Percentiles rank a stretch among this genome's conserved stretches.
Conservation (phyloP, 2,329 filamentous ascomycete species). For the Saccharata proteae region DNA sequence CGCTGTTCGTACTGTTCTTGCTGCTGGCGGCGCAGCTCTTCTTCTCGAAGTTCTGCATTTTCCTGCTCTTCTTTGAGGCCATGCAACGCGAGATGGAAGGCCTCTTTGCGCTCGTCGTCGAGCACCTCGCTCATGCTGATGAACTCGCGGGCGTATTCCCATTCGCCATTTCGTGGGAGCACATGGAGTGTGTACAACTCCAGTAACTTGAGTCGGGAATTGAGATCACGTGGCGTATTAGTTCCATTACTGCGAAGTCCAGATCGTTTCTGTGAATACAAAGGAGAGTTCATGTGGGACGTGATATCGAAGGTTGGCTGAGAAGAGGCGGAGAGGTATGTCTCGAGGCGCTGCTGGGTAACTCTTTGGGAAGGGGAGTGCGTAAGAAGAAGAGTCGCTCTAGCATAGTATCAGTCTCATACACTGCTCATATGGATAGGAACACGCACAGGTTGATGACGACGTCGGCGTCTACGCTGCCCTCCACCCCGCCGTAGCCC, state of each 20-base stretch:
- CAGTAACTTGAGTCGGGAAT: slow-evolving; percentile 77
- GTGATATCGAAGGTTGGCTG: slow-evolving; percentile 62
- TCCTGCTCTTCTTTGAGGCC: slow-evolving; percentile 74
- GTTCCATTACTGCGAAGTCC: slow-evolving; percentile 45
- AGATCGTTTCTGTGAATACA: slow-evolving; percentile 20
- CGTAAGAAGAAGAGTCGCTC: slow-evolving; percentile 79
- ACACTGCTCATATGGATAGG: not conserved
- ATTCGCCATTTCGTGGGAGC: slow-evolving; percentile 84
- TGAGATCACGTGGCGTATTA: slow-evolving; percentile 72
- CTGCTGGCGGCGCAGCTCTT: slow-evolving; percentile 50
- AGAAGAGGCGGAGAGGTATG: slow-evolving; percentile 68
- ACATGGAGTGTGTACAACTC: slow-evolving; percentile 94
- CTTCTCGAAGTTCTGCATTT: slow-evolving; percentile 52
- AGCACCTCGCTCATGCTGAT: slow-evolving; percentile 76
- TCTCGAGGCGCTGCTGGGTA: slow-evolving; percentile 81
- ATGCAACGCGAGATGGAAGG: slow-evolving; percentile 76
- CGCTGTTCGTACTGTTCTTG: slow-evolving; percentile 42
- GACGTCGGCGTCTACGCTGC: slow-evolving; percentile 86
- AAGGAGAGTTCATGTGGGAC: slow-evolving; percentile 44
- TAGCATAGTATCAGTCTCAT: slow-evolving; percentile 32
- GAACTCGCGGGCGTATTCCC: slow-evolving; percentile 90
- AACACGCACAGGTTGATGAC: slow-evolving; percentile 63
- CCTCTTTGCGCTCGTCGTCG: slow-evolving; percentile 82
- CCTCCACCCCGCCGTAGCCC: slow-evolving; percentile 80
- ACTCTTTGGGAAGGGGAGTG: slow-evolving; percentile 73